Percentiles rank a stretch among this genome's conserved stretches.
phyloP scores from a whole-genome alignment of 2,329 filamentous ascomycete species.

The Colletotrichum shisoi region DNA sequence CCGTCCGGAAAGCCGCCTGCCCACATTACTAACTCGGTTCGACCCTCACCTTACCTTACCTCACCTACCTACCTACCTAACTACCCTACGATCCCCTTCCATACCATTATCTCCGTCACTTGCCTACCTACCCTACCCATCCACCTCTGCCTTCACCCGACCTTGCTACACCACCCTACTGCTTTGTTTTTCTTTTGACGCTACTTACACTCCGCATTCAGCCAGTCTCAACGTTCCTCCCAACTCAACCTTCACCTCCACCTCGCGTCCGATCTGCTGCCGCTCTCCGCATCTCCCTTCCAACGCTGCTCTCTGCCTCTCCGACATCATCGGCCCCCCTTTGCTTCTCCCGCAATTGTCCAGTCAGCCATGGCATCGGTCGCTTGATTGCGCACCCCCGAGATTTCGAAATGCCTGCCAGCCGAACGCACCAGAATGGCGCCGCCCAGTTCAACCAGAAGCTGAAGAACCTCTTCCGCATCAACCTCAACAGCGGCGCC shows the following conservation, averaged over 20 bases:
- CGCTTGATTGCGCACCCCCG: slow-evolving; percentile 41
- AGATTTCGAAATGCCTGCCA: slow-evolving; percentile 57
- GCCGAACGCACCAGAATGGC: slow-evolving; percentile 60
- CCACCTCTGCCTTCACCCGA: slow-evolving; percentile 7
- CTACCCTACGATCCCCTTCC: slow-evolving; percentile 9
- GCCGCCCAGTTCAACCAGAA: slow-evolving; percentile 71
- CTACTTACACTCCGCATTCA: slow-evolving; percentile 18
- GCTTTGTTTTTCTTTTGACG: slow-evolving; percentile 8
- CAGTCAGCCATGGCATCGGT: slow-evolving; percentile 51
- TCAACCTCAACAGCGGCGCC: slow-evolving; percentile 60
- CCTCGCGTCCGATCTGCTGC: slow-evolving; percentile 18
- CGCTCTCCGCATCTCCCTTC: slow-evolving; percentile 23
- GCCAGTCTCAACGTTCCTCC: slow-evolving; percentile 24
- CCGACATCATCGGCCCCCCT: slow-evolving; percentile 32
- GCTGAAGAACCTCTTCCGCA: slow-evolving; percentile 75
- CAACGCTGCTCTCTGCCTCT: slow-evolving; percentile 18
- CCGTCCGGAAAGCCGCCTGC: slow-evolving; percentile 34
- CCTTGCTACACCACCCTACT: slow-evolving; percentile 14
- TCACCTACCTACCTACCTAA: slow-evolving; percentile 21
- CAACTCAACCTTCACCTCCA: slow-evolving; percentile 18
- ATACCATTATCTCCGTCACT: slow-evolving; percentile 7
- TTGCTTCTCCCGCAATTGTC: slow-evolving; percentile 33
- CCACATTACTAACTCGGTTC: slow-evolving; percentile 38
- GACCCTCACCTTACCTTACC: slow-evolving; percentile 23
- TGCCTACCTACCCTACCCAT: slow-evolving; percentile 2